Conservation (phyloP, 805 yeast species). For the Metschnikowia bowlesiae region DNA sequence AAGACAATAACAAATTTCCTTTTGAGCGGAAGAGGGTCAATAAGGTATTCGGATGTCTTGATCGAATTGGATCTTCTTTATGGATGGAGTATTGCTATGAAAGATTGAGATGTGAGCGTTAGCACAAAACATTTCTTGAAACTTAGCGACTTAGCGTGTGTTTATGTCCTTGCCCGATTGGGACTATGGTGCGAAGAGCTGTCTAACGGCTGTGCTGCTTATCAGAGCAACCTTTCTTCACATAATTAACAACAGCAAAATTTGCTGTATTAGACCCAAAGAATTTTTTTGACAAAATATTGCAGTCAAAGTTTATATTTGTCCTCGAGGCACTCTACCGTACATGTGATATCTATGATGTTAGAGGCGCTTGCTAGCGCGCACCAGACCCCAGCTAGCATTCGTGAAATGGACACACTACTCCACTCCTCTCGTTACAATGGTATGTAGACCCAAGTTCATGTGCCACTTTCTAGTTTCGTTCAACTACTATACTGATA, state of each 20-base stretch:
- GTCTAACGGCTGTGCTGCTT: not conserved
- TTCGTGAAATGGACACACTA: not conserved
- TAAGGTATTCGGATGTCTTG: not conserved
- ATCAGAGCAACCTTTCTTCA: not conserved
- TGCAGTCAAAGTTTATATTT: not conserved
- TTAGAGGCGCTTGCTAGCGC: not conserved
- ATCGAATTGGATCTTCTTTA: not conserved
- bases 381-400: slow-evolving; percentile 1
- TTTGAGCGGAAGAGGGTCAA: too few relatives aligned
- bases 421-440: slow-evolving; percentile 1
- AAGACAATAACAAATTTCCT: not conserved
- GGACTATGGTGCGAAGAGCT: slow-evolving; percentile 1
- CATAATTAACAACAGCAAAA: not conserved
- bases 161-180: slow-evolving; percentile 4
- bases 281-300: too few relatives aligned
- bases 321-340: not conserved
- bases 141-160: slow-evolving; percentile 2
- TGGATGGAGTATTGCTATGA: not conserved
- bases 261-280: too few relatives aligned
- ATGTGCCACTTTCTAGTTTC: not conserved
- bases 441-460: slow-evolving; percentile 1
- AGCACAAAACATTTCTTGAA: slow-evolving; percentile 4
- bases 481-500: not conserved
- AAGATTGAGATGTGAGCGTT: slow-evolving; percentile 2
- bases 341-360: not conserved